Evolutionary conservation across 495 filamentous ascomycete species (phyloP).

Genomic region (Penicillium paxilli): DNA sequence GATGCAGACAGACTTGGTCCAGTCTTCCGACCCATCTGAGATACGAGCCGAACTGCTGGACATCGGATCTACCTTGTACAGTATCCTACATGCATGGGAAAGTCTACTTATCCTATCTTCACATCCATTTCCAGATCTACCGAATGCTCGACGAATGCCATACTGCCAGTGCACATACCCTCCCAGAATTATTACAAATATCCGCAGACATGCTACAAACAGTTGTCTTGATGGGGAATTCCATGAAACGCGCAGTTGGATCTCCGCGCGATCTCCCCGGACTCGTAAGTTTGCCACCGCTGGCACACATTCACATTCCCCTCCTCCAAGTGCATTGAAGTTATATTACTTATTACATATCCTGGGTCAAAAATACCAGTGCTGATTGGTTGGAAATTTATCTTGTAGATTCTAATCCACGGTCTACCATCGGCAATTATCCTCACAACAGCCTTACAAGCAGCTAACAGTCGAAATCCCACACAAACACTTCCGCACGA

Average conservation of each 20-base stretch:
- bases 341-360: too few relatives aligned
- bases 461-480: conserved; percentile 1
- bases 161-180: neutral
- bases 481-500: conserved; percentile 8
- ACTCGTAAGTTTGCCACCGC: conserved; percentile 10
- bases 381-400: neutral
- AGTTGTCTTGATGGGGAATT: conserved; percentile 17
- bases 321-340: too few relatives aligned
- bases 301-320: too few relatives aligned
- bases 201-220: conserved; percentile 19
- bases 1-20: conserved; percentile 16
- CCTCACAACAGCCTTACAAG: conserved; percentile 12
- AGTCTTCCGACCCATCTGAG: conserved; percentile 10
- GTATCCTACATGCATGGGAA: conserved; percentile 19
- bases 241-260: conserved; percentile 5
- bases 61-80: conserved; percentile 6
- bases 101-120: conserved; percentile 19
- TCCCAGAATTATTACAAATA: conserved; percentile 15
- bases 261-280: conserved; percentile 11
- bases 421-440: conserved; percentile 16
- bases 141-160: conserved; percentile 8
- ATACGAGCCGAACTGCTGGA: conserved; percentile 18
- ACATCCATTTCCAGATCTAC: conserved; percentile 22
- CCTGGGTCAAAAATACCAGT: too few relatives aligned
- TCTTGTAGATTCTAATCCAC: conserved; percentile 8